A percentile compares a stretch with the other conserved stretches of the same genome.
phyloP scores from a whole-genome alignment of 2,329 filamentous ascomycete species.

The Fusarium newnesense region DNA sequence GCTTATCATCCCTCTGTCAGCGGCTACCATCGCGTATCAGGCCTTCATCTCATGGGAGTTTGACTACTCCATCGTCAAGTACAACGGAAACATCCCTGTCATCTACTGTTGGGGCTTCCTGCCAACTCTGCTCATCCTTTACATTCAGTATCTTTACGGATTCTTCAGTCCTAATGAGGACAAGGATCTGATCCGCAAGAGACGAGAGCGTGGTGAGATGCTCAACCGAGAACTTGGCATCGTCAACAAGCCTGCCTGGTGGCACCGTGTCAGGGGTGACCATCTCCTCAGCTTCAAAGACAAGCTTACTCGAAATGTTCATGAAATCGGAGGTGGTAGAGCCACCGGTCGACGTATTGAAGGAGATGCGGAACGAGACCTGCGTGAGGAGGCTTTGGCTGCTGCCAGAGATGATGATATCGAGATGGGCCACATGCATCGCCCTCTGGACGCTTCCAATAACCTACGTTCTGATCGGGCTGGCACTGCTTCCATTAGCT shows the following conservation, averaged over 20 bases:
- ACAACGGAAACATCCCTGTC: slow-evolving; percentile 60
- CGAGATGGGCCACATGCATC: slow-evolving; percentile 52
- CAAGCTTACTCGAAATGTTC: slow-evolving; percentile 64
- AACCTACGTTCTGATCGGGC: slow-evolving; percentile 49
- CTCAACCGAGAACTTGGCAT: slow-evolving; percentile 71
- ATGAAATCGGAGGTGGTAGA: slow-evolving; percentile 62
- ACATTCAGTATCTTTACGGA: slow-evolving; percentile 65
- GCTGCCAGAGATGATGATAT: slow-evolving; percentile 48
- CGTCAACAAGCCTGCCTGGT: slow-evolving; percentile 72
- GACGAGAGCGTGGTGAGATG: slow-evolving; percentile 64
- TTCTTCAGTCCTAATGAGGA: slow-evolving; percentile 77
- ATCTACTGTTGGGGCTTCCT: slow-evolving; percentile 73
- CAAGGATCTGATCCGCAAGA: slow-evolving; percentile 70
- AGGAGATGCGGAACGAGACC: slow-evolving; percentile 52
- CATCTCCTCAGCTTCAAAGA: slow-evolving; percentile 59
- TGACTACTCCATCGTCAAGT: slow-evolving; percentile 66
- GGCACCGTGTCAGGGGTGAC: slow-evolving; percentile 64
- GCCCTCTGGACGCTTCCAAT: slow-evolving; percentile 24
- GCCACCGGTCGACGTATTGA: slow-evolving; percentile 56
- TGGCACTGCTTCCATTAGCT: slow-evolving; percentile 42
- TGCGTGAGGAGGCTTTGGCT: slow-evolving; percentile 47
- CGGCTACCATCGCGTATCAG: slow-evolving; percentile 68
- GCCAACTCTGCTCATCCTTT: slow-evolving; percentile 66
- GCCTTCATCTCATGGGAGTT: slow-evolving; percentile 68
- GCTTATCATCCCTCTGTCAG: too few relatives aligned